Evolutionary conservation across 805 yeast species (phyloP).

Genomic region (Lipomyces mesembrius): DNA sequence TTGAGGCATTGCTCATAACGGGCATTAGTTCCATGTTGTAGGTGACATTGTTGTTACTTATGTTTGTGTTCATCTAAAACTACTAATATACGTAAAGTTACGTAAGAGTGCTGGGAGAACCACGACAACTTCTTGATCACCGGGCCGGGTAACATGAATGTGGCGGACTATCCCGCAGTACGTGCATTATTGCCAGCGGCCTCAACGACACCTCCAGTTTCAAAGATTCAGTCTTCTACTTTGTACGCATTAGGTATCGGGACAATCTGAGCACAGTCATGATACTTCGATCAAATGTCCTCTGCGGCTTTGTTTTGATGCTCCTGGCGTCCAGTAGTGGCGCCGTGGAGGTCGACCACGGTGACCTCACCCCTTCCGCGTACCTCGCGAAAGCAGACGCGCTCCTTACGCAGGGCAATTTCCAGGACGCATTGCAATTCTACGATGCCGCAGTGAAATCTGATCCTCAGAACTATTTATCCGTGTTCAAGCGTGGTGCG

Average conservation of each 20-base stretch:
- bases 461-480: constrained; percentile 43
- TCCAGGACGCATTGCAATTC: constrained; percentile 31
- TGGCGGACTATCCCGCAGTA: no score
- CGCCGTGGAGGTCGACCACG: constrained; percentile 4
- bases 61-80: no score
- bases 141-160: no score
- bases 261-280: neutral
- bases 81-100: no score
- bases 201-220: neutral
- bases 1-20: no score
- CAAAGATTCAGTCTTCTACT: neutral
- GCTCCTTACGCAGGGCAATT: constrained; percentile 33
- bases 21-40: no score
- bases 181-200: neutral
- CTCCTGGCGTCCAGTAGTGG: neutral
- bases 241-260: neutral
- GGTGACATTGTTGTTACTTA: no score
- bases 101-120: no score
- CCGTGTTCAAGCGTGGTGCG: constrained; percentile 47
- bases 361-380: constrained; percentile 14
- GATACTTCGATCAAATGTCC: constrained; percentile 2
- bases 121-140: no score
- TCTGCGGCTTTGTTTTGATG: neutral
- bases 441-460: constrained; percentile 42
- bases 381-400: constrained; percentile 32